Base-by-base conservation (phyloP, 495 filamentous ascomycete species). In the Penicillium silybi region DNA sequence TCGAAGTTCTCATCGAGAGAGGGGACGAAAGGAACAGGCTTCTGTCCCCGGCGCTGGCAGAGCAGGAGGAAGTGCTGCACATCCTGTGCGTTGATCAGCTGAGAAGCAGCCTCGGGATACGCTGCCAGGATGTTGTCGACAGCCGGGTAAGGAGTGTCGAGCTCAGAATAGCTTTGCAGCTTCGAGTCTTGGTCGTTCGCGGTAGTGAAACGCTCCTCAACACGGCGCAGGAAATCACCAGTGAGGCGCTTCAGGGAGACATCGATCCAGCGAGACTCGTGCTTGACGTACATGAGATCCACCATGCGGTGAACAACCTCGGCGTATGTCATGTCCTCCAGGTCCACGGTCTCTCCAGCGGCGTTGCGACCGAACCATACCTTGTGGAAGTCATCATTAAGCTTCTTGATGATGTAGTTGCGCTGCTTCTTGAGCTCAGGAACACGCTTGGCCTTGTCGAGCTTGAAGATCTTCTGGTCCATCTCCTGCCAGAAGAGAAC, bases 341-440 rank as follows among this genome's bases (percentile, higher is more conserved):
- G 84, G 57, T 97, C 93, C 16, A 96, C 90, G 6, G 87, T 85
- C 70, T 95, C 63, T 9, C 70, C 70, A 26, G 79, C 79, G 58
- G 86, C 79, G 70, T 97, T 96, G 54, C 88, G 83, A 43, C 92
- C 93, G 66, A 98, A 98, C 93, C 93, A 98, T 2, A 95, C 90
- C 74, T 98, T 98, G 58, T 96, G 91, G 75, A 95, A 98, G 71
- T 98, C 92, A 60, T 90, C 90, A 58, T 98, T 97, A 54, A 98
- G 85, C 71, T 95, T 96, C 76, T 88, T 85, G 74, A 97, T 98
- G 70, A 98, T 97, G 67, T 97, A 88, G 37, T 92, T 87, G 20
- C 90, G 84, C 61, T 87, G 85, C 73, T 95, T 96, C 78, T 92
- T 89, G 22, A 97, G 78, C 71, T 96, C 93, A 6, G 89, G 84